Base-by-base conservation (phyloP, 768 basidiomycete genomes). In the Mycena sanguinolenta region DNA sequence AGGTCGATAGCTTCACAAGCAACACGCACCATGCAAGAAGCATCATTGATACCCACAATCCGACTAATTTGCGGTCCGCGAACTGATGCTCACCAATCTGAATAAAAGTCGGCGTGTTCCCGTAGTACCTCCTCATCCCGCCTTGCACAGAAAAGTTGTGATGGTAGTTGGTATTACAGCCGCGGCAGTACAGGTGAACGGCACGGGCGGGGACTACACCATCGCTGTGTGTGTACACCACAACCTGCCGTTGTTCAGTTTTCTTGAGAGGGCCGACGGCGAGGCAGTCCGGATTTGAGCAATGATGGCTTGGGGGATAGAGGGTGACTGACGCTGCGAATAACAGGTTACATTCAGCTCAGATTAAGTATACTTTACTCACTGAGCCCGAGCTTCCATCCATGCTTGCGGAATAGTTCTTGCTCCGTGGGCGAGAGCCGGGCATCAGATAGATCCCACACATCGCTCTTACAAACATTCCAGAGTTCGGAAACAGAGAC, bases 41-140 rank as follows among this genome's bases (percentile, higher is more conserved):
- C 70, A 77, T 75, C 25, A 68, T 30, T 32, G 44, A 67, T 28
- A 60, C 69, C 75, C 70, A 79, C 19, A 67, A 8, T 2, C 49
- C 55, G 4, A 72, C 23, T 14, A 76, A 55, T 25, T 44, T 61
- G 17, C 67, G 38, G 54, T 78, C 75, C 6, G 76, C 72, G 71
- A 71, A 79, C 17, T 76, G 75, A 50, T 78, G 77, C 23, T 78
- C 76, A 0, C 67, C 76, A 53, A 75, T 75, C 49, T 79, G 76
- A 34, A 79, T 58, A 17, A 69, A 73, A 17, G 74, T 49, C 0
- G 77, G 77, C 2, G 70, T 72, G 3, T 63, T 65, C 9, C 25
- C 42, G 55, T 78, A 78, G 52, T 79, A 79, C 1, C 55, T 75
- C 2, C 75, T 54, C 28, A 58, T 25, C 25, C 73, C 67, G 6